Conservation (phyloP, 2,329 filamentous ascomycete species). For the Lachnellula hyalina region DNA sequence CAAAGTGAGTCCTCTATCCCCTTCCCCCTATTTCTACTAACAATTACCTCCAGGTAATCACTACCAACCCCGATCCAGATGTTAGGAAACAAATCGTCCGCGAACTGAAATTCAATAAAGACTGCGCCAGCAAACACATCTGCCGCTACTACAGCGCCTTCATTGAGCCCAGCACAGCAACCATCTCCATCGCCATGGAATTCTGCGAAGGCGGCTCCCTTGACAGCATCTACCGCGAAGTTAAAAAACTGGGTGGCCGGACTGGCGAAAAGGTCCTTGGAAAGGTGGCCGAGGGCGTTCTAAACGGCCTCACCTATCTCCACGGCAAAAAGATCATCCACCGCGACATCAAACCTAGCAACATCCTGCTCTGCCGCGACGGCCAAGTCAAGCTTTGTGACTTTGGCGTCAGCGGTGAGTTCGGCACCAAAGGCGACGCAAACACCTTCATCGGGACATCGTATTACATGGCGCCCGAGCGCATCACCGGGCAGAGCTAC, state of each 20-base stretch:
- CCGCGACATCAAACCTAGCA: constrained; percentile 96
- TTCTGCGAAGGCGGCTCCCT: constrained; percentile 96
- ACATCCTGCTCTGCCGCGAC: constrained; percentile 87
- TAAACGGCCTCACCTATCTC: constrained; percentile 90
- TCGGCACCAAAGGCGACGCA: constrained; percentile 96
- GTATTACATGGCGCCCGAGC: constrained; percentile 98
- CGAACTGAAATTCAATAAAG: constrained; percentile 96
- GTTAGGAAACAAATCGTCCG: constrained; percentile 98
- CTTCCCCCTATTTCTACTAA: not conserved
- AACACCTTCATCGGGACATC: constrained; percentile 99
- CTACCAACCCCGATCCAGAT: constrained; percentile 93
- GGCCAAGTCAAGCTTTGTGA: constrained; percentile 97
- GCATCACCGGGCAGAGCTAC: constrained; percentile 95
- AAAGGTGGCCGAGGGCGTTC: constrained; percentile 91
- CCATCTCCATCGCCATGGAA: constrained; percentile 98
- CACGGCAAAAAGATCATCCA: constrained; percentile 97
- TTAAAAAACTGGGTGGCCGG: constrained; percentile 88
- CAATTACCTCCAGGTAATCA: constrained; percentile 68
- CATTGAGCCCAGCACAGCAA: constrained; percentile 90
- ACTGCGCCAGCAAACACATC: constrained; percentile 92
- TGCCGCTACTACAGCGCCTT: constrained; percentile 97
- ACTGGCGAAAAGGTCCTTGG: constrained; percentile 97
- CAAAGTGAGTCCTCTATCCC: constrained; percentile 59
- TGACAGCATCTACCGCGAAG: constrained; percentile 95
- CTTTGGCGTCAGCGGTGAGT: constrained; percentile 96